Conservation (phyloP, 2,329 filamentous ascomycete genomes). For the Talaromyces funiculosus region DNA sequence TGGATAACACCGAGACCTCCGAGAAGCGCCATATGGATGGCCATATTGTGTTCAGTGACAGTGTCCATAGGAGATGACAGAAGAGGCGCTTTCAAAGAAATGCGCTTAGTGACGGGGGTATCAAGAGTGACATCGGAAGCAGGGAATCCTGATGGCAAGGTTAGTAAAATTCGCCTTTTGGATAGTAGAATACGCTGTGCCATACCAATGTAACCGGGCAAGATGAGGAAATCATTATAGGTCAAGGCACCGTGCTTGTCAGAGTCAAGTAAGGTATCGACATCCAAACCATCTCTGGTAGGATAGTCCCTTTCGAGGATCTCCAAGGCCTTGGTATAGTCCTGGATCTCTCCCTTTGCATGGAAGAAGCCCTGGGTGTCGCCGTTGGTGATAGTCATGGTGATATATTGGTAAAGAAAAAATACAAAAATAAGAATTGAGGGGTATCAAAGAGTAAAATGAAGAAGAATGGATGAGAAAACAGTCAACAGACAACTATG, state of each 20-base stretch:
- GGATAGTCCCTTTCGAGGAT: constrained; percentile 72
- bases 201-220: constrained; percentile 90
- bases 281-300: constrained; percentile 76
- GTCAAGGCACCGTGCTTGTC: constrained; percentile 88
- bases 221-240: constrained; percentile 96
- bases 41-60: constrained; percentile 99
- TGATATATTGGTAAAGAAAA: constrained; percentile 31
- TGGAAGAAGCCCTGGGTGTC: constrained; percentile 46
- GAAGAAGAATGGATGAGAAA: constrained; percentile 24
- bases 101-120: constrained; percentile 88
- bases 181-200: constrained; percentile 2
- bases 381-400: constrained; percentile 70
- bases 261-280: constrained; percentile 82
- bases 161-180: constrained; percentile 9
- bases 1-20: constrained; percentile 75
- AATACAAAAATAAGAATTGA: constrained; percentile 15
- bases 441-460: constrained; percentile 12
- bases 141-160: constrained; percentile 61
- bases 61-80: constrained; percentile 99
- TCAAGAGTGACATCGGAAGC: constrained; percentile 84
- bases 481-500: constrained; percentile 42
- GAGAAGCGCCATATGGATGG: constrained; percentile 70
- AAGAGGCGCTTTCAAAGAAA: constrained; percentile 92
- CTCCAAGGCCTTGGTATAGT: constrained; percentile 70
- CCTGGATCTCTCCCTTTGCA: constrained; percentile 55